Conservation (phyloP, 257 asterid genomes). For the Solanum medicagineum region DNA sequence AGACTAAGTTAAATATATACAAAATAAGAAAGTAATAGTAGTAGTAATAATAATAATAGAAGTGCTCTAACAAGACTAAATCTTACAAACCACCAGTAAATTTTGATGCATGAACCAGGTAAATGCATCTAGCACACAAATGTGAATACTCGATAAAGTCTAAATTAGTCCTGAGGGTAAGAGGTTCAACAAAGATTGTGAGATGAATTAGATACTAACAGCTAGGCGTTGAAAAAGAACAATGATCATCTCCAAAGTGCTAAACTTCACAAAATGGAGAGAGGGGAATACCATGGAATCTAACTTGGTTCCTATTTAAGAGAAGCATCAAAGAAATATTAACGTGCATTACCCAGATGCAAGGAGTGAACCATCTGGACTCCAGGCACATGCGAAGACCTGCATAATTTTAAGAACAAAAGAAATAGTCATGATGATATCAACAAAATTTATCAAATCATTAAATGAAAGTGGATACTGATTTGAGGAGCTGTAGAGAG, state of each 20-base stretch:
- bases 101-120: not conserved
- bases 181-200: not conserved
- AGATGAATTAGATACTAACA: not conserved
- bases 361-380: slow-evolving; percentile 85
- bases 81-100: not conserved
- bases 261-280: not conserved
- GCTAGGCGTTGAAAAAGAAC: not conserved
- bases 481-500: not conserved
- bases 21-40: not conserved
- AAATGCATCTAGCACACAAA: not conserved
- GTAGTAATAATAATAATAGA: not conserved
- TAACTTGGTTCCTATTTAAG: not conserved
- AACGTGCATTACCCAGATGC: slow-evolving; percentile 80
- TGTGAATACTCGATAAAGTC: not conserved
- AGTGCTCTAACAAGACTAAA: not conserved
- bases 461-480: not conserved
- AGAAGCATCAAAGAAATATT: not conserved
- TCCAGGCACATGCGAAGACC: slow-evolving; percentile 99
- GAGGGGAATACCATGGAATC: not conserved
- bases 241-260: not conserved
- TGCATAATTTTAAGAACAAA: slow-evolving; percentile 19
- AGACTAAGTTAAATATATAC: not conserved
- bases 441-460: not conserved
- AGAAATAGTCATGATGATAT: not conserved
- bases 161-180: not conserved